Percentiles rank a stretch among this genome's conserved stretches.
Conservation (phyloP, 2,329 filamentous ascomycete species). For the Aspergillus brasiliensis region DNA sequence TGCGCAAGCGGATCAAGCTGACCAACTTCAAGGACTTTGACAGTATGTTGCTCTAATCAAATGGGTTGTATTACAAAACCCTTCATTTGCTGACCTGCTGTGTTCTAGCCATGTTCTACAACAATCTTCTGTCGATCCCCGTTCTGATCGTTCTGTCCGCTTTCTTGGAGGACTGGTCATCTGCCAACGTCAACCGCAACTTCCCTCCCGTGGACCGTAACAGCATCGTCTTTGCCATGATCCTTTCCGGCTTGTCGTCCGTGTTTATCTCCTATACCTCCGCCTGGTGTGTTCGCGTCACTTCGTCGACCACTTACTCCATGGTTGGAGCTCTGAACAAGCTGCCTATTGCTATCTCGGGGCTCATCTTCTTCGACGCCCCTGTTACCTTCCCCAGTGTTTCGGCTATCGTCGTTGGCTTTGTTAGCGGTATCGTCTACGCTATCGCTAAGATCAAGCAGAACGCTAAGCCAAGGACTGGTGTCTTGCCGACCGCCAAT, state of each 20-base stretch:
- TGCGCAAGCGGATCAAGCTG: slow-evolving; percentile 98
- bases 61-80: no score
- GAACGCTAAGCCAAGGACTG: slow-evolving; percentile 65
- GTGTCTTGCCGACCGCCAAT: slow-evolving; percentile 67
- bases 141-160: slow-evolving; percentile 82
- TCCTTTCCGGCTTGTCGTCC: slow-evolving; percentile 88
- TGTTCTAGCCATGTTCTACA: slow-evolving; percentile 93
- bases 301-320: slow-evolving; percentile 95
- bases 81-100: slow-evolving; percentile 10
- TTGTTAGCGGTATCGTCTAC: slow-evolving; percentile 90
- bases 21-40: slow-evolving; percentile 99
- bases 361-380: slow-evolving; percentile 91
- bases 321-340: slow-evolving; percentile 99
- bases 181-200: slow-evolving; percentile 78
- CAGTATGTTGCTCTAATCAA: slow-evolving; percentile 65
- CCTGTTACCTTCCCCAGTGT: slow-evolving; percentile 91
- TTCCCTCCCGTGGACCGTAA: slow-evolving; percentile 83
- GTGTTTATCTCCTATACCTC: slow-evolving; percentile 99
- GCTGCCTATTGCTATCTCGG: slow-evolving; percentile 89
- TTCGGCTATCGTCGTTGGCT: slow-evolving; percentile 86
- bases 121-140: slow-evolving; percentile 95
- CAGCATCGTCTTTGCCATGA: slow-evolving; percentile 80
- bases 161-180: slow-evolving; percentile 88
- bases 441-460: slow-evolving; percentile 84
- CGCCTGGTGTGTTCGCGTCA: slow-evolving; percentile 97